A percentile compares a stretch with the other conserved stretches of the same genome.
Evolutionary conservation across 306 rosid genomes (phyloP).

Genomic region (Glycine soja): DNA sequence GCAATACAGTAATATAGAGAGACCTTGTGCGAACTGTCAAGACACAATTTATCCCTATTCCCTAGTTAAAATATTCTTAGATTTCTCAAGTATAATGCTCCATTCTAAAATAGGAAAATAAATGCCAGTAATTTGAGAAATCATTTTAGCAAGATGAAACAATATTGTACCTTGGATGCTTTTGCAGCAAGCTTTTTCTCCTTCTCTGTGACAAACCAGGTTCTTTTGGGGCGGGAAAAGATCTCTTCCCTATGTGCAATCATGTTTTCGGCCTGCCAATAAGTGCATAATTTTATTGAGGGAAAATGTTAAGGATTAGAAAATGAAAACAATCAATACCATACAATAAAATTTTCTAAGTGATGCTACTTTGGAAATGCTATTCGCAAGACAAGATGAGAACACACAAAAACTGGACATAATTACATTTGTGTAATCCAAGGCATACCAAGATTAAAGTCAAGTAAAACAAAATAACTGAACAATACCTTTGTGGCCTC

Average conservation of each 20-base stretch:
- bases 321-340: not conserved
- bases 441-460: conserved; percentile 9
- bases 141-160: conserved; percentile 16
- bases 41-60: not conserved
- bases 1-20: not conserved
- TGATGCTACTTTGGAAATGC: conserved; percentile 1
- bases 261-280: conserved; percentile 89
- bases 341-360: not conserved
- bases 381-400: conserved; percentile 27
- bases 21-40: conserved; percentile 1
- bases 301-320: not conserved
- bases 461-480: conserved; percentile 18
- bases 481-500: conserved; percentile 84
- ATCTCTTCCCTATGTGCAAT: conserved; percentile 88
- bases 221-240: conserved; percentile 89
- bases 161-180: conserved; percentile 67
- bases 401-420: not conserved
- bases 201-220: conserved; percentile 87
- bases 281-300: conserved; percentile 32
- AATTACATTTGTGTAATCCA: conserved; percentile 12
- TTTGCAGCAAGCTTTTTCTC: conserved; percentile 77
- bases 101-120: conserved; percentile 4
- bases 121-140: conserved; percentile 22
- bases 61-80: conserved; percentile 27
- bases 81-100: not conserved